Base-by-base conservation (phyloP, 345 rosid species). In the Camelina laxa region DNA sequence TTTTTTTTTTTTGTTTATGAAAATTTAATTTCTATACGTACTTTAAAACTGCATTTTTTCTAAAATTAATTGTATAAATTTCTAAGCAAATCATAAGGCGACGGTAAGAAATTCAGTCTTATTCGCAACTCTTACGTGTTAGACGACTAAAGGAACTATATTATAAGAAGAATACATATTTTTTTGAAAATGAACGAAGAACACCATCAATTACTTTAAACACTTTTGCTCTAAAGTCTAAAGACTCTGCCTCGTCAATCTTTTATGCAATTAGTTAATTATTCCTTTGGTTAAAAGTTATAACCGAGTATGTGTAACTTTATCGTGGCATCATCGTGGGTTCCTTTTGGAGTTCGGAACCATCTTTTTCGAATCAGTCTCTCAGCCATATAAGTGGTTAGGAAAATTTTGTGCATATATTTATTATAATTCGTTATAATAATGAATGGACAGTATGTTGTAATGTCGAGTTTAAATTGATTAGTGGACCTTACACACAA, bases 401-500 rank as follows among this genome's bases (percentile, higher is more conserved):
- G 27, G 24, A 69, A 76, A 47, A 13, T 63, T 33, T 36, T 44
- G 39, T 44, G 50, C 42, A 62, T 68, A 75, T 11, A 38, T 59
- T 57, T 14, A 59, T 67, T 17, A 58, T 20, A 35, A 69, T 45
- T 10, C 60, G 22, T 63, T 76, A 47, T 49, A 63, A 24, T 76
- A 70, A 36, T 20, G 41, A 61, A 38, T 44, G 75, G 75, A 63
- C 80, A 6, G 15, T 60, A 35, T 64, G 38, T 56, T 57, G 60
- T 57, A 56, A 30, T 76, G 72, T 47, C 67, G 67, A 63, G 60
- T 63, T 64, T 62, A 44, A 22, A 21, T 69, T 45, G 65, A 47
- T 64, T 24, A 76, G 80, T 76, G 80, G 75, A 76, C 80, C 80
- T 76, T 76, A 56, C 75, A 69, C 75, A 76, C 72, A 76, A 76